Base-by-base conservation (phyloP, 2,329 filamentous ascomycete genomes). In the Aureobasidium sp. region DNA sequence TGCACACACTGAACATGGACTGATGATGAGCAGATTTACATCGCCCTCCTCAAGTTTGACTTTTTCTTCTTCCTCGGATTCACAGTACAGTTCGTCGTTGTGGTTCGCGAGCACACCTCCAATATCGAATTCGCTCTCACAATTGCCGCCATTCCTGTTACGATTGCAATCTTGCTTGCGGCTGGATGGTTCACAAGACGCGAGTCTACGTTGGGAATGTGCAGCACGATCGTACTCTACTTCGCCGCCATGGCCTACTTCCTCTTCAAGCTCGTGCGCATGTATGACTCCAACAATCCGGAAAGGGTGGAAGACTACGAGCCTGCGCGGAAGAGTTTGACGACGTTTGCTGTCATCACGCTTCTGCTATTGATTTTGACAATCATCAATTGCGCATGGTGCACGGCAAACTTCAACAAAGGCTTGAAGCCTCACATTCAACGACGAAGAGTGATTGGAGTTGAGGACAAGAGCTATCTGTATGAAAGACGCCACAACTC, bases 11-110 rank as follows among this genome's bases (percentile, higher is more conserved):
- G 37, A 29, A 31, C 71, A 66, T 4, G 7, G 39, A 29, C 65
- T 67, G 45, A 70, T 65, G n/a, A 39, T 17, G 14, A 9, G 5
- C 65, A 96, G 92, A 92, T 99, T 74, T 99, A 97, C 76, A 97
- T 99, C 70, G 91, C 94, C 40, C 83, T 99, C 12, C 83, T 99
- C 67, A 99, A 99, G 76, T 99, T 99, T 74, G 94, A 99, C 77
- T 97, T 99, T 77, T 99, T 99, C 85, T 97, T 99, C 81, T 99
- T 99, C 82, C 85, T 99, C 56, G 94, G 93, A 60, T 99, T 99
- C 75, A 97, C 94, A 7, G 90, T 99, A 50, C 94, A 99, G 72
- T 99, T 99, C 75, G 83, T 97, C 60, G 93, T 99, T 68, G 89
- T 97, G 63, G 91, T 99, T 63, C 91, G 97, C 62, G 82, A 79